Evolutionary conservation across 345 rosid genomes (phyloP), one percentile per base, ranked within the genome.

Genomic region (Hypericum perforatum): DNA sequence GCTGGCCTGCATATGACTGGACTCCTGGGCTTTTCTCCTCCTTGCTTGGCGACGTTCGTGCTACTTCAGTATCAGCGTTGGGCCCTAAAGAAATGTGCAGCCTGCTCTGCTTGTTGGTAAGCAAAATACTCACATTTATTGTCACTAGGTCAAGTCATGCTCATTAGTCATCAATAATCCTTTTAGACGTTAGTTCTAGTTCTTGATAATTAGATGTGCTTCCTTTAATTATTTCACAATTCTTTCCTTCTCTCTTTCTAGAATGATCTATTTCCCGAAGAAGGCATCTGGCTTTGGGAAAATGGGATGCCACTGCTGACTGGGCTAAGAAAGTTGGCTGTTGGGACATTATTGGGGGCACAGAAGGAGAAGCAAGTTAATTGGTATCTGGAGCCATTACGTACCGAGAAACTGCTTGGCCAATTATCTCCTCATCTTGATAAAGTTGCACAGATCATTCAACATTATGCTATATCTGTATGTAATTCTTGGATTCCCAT

Each of bases 81-180:
- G 98, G 96, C 65, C 95, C 98, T 15, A 92, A 88, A 74, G 98
- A 88, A 76, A 83, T 87, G 39, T 92, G 98, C 77, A 92, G 96
- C 68, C 68, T 92, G 63, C 81, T 85, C 11, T 88, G 90, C 70
- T 82, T 92, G 72, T 61, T 92, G 83, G 98, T 92, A 88, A 65
- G 85, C 54, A 60, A 50, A 43, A 53, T 61, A 16, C 63, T 59
- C 52, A 46, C 44, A 59, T 54, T 43, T 13, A 13, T 46, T 49
- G 10, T 7, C 43, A 38, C 9, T 11, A 54, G 37, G 61, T 39
- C 47, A 57, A 10, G 36, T 51, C 36, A 13, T 49, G 32, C 11
- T 22, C 22, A 8, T 51, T 54, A 3, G n/a, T n/a, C n/a, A n/a
- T n/a, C 32, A 22, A 22, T 22, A 22, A 22, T 4, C 32, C 32